A percentile compares a stretch with the other conserved stretches of the same genome.
Evolutionary conservation across 2,329 filamentous ascomycete genomes (phyloP).

Genomic region (Colletotrichum sp.): DNA sequence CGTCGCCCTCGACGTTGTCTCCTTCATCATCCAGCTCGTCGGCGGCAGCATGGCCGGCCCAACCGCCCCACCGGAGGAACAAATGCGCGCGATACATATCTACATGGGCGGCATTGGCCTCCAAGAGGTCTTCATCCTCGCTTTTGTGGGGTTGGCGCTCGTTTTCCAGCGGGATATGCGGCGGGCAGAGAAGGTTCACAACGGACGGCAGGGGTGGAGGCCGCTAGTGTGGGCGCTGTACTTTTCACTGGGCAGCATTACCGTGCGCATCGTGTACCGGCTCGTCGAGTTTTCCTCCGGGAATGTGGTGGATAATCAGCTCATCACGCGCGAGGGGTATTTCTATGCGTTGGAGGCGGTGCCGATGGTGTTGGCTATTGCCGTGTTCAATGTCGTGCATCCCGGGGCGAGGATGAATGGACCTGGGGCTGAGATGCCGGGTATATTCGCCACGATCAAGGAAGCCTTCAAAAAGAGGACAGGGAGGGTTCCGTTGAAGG

Average conservation of each 20-base stretch:
- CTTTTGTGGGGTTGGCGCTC: conserved; percentile 46
- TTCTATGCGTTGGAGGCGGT: conserved; percentile 51
- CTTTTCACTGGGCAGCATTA: conserved; percentile 38
- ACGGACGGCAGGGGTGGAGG: conserved; percentile 16
- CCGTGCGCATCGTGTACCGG: conserved; percentile 58
- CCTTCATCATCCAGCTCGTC: conserved; percentile 36
- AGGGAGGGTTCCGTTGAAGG: not conserved
- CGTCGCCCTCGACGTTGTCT: conserved; percentile 44
- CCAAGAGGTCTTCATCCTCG: conserved; percentile 54
- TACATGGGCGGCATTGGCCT: conserved; percentile 58
- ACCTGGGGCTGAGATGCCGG: conserved; percentile 13
- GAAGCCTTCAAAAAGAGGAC: not conserved
- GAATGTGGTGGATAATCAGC: conserved; percentile 29
- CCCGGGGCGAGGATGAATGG: conserved; percentile 29
- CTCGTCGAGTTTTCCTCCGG: conserved; percentile 54
- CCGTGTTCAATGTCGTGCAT: conserved; percentile 46
- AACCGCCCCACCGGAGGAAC: conserved; percentile 26
- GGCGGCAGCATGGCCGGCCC: conserved; percentile 34
- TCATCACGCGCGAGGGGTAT: conserved; percentile 42
- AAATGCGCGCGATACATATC: conserved; percentile 39
- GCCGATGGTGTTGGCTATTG: conserved; percentile 47
- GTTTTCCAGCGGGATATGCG: conserved; percentile 39
- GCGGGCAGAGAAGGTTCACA: conserved; percentile 6
- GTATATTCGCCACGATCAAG: not conserved
- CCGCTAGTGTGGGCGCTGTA: conserved; percentile 35